Conservation (phyloP, 2,329 filamentous ascomycete genomes). For the Diaporthe batatas region DNA sequence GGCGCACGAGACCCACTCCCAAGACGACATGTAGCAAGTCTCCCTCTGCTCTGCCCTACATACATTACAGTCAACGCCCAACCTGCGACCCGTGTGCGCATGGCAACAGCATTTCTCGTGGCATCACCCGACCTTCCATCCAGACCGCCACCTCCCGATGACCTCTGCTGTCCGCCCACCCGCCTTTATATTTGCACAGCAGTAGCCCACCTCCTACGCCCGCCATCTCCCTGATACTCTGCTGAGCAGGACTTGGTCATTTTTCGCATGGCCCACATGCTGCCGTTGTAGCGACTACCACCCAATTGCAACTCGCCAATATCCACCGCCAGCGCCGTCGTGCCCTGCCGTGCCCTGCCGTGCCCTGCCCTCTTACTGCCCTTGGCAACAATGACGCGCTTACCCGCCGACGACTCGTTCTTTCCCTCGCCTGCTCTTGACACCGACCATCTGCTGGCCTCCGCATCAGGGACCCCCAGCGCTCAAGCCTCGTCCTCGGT, state of each 20-base stretch:
- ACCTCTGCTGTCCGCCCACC: conserved; percentile 1
- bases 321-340: conserved; percentile 33
- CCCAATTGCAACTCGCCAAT: conserved; percentile 32
- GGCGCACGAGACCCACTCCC: conserved; percentile 18
- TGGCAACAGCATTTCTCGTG: conserved; percentile 21
- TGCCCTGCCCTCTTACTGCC: conserved; percentile 2
- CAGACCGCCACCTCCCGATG: conserved; percentile 29
- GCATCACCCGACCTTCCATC: conserved; percentile 22
- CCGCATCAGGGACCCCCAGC: conserved; percentile 46
- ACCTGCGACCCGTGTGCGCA: conserved; percentile 15
- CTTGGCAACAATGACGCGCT: conserved; percentile 54
- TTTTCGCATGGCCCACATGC: conserved; percentile 22
- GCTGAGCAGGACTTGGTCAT: conserved; percentile 16
- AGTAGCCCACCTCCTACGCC: conserved; percentile 2
- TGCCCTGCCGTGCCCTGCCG: conserved; percentile 5
- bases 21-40: conserved; percentile 15
- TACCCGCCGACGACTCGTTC: conserved; percentile 57
- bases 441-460: conserved; percentile 46
- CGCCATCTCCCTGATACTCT: neutral
- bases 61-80: conserved; percentile 29
- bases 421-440: conserved; percentile 56
- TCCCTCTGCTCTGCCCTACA: neutral
- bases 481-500: conserved; percentile 52
- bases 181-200: conserved; percentile 19
- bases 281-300: conserved; percentile 24